A percentile compares a stretch with the other conserved stretches of the same genome.
Evolutionary conservation across 164 flowering plant genomes (phyloP).

Genomic region (Vitis rotundifolia): DNA sequence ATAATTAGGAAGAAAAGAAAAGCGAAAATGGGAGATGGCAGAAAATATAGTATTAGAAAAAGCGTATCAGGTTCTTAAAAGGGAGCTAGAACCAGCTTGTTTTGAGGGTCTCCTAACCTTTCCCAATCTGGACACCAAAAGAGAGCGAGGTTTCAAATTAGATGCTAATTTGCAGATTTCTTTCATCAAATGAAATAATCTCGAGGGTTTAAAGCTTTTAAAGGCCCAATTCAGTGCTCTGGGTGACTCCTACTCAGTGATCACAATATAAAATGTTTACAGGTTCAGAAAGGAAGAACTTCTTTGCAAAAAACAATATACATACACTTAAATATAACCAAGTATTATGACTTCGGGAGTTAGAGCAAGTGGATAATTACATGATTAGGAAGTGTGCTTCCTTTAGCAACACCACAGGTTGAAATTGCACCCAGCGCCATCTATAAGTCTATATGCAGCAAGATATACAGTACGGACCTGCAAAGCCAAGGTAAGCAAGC

Average conservation of each 20-base stretch:
- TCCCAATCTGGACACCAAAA: neutral
- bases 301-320: too few relatives aligned
- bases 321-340: neutral
- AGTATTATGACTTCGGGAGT: neutral
- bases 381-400: slow-evolving; percentile 5
- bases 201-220: neutral
- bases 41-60: neutral
- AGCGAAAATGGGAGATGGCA: neutral
- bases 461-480: slow-evolving; percentile 5
- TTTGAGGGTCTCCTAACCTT: neutral
- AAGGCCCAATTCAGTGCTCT: neutral
- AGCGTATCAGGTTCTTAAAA: neutral
- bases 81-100: neutral
- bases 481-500: neutral
- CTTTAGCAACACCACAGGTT: neutral
- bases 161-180: neutral
- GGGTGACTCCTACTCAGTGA: neutral
- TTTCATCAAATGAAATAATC: neutral
- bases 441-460: neutral
- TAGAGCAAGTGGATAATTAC: neutral
- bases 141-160: neutral
- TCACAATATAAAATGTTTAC: neutral
- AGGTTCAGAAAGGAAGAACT: too few relatives aligned
- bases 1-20: too few relatives aligned
- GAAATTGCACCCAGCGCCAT: slow-evolving; percentile 9